Percentiles rank a stretch among this genome's conserved stretches.
These are phyloP conservation scores for Vitis amurensis DNA, from an alignment of 164 flowering plant species.

Conservation along the genomic window DNA sequence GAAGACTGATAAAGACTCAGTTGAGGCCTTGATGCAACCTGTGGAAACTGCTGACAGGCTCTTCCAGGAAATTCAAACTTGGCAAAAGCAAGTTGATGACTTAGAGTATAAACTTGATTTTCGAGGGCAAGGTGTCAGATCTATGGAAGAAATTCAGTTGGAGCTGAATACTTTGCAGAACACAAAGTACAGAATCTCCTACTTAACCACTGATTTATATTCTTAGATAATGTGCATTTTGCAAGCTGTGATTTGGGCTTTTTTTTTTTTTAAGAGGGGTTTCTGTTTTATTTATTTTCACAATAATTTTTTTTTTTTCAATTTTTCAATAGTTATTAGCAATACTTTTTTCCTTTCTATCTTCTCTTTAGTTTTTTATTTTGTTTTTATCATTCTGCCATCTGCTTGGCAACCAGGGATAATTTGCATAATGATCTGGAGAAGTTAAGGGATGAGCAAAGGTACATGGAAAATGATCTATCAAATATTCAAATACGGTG, in stretches of 20 bases:
- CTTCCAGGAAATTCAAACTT: constrained; percentile 53
- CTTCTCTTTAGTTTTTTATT: background rate
- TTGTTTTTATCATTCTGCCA: background rate
- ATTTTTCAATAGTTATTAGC: background rate
- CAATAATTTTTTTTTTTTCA: background rate
- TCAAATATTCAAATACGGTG: constrained; percentile 57
- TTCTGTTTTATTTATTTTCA: background rate
- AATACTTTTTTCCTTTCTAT: background rate
- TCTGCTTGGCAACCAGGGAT: constrained; percentile 45
- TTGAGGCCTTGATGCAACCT: constrained; percentile 67
- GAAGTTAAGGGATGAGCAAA: constrained; percentile 60
- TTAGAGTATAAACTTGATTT: constrained; percentile 82
- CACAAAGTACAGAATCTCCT: constrained; percentile 39
- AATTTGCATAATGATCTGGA: constrained; percentile 57
- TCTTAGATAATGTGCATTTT: background rate
- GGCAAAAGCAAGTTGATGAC: constrained; percentile 67
- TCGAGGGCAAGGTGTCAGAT: constrained; percentile 67
- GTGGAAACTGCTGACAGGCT: constrained; percentile 76
- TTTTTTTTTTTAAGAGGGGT: background rate
- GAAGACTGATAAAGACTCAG: constrained; percentile 74
- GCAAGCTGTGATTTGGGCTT: too few relatives aligned
- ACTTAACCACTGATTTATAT: constrained; percentile 1
- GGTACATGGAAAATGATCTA: constrained; percentile 60
- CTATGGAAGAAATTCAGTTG: constrained; percentile 68
- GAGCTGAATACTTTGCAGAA: constrained; percentile 57